A percentile compares a stretch with the other conserved stretches of the same genome.
These are phyloP conservation scores for Malassezia furfur DNA, from an alignment of 1,284 basidiomycete species.

Conservation along the genomic window DNA sequence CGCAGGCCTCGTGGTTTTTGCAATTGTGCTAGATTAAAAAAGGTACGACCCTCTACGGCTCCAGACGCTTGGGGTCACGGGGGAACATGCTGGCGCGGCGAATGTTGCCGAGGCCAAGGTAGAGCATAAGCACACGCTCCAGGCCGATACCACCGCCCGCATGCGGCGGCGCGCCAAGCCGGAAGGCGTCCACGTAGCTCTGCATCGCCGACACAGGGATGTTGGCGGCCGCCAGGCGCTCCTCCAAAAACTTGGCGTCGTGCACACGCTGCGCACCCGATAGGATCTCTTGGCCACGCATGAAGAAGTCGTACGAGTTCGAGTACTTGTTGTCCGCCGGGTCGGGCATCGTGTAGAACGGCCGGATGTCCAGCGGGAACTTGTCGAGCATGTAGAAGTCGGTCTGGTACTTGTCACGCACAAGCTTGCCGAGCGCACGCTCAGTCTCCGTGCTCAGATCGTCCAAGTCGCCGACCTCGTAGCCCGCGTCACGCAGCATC, in stretches of 20 bases:
- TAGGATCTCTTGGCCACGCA: constrained; percentile 96
- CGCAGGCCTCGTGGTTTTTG: constrained; percentile 2
- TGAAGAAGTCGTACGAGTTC: constrained; percentile 99
- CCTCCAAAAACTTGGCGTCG: constrained; percentile 69
- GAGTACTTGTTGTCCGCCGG: constrained; percentile 55
- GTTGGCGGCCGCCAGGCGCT: constrained; percentile 65
- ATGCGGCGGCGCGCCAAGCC: constrained; percentile 77
- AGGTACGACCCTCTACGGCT: constrained; percentile 23
- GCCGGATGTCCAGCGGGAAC: constrained; percentile 44
- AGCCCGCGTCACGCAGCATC: constrained; percentile 39
- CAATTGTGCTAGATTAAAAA: not conserved
- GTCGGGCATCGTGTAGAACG: constrained; percentile 49
- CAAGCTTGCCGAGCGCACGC: constrained; percentile 33
- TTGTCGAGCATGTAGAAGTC: constrained; percentile 48
- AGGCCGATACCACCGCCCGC: constrained; percentile 59
- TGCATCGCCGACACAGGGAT: constrained; percentile 79
- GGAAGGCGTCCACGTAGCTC: constrained; percentile 86
- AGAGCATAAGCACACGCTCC: constrained; percentile 91
- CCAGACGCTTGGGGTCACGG: constrained; percentile 50
- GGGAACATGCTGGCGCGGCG: constrained; percentile 89
- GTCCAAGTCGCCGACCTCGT: constrained; percentile 39
- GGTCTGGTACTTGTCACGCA: constrained; percentile 46
- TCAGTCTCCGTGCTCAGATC: constrained; percentile 47
- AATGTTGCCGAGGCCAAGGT: constrained; percentile 65
- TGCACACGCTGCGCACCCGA: constrained; percentile 96